Percentiles rank a stretch among this genome's conserved stretches.
These are phyloP conservation scores for Sanghuangporus baumii DNA, from an alignment of 1,284 basidiomycete genomes.

Conservation along the genomic window DNA sequence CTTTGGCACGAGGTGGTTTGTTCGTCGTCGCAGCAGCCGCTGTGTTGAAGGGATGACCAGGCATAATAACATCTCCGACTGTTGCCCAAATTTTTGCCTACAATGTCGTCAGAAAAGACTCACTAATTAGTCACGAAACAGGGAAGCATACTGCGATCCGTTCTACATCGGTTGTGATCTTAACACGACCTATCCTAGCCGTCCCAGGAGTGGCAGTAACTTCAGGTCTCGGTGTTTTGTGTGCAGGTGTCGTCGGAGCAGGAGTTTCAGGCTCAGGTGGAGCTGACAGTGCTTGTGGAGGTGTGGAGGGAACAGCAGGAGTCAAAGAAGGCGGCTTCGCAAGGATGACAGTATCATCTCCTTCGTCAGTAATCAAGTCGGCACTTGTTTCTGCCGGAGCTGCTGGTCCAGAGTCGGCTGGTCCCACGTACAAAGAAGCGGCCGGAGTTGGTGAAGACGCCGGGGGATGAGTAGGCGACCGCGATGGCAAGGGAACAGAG, in stretches of 20 bases:
- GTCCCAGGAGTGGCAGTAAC: conserved; percentile 16
- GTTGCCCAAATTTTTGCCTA: conserved; percentile 66
- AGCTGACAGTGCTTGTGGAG: neutral
- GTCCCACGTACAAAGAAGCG: neutral
- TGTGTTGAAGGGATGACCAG: conserved; percentile 41
- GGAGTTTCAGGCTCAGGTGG: neutral
- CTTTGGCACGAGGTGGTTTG: conserved; percentile 48
- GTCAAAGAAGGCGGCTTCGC: neutral
- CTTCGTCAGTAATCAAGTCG: conserved; percentile 1
- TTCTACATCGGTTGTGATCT: conserved; percentile 51
- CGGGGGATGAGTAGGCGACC: neutral
- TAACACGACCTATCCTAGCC: conserved; percentile 31
- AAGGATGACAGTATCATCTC: conserved; percentile 17
- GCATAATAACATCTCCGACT: conserved; percentile 57
- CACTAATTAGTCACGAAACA: conserved; percentile 22
- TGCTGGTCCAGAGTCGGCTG: neutral
- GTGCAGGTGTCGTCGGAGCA: conserved; percentile 2
- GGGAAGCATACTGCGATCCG: conserved; percentile 43
- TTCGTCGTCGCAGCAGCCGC: conserved; percentile 25
- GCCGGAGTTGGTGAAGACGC: neutral
- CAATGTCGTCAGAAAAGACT: neutral
- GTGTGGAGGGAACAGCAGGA: neutral
- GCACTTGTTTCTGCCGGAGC: neutral
- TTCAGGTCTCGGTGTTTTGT: neutral
- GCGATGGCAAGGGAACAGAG: conserved; percentile 1